A percentile compares a stretch with the other conserved stretches of the same genome.
Conservation (phyloP, 2,329 filamentous ascomycete genomes). For the Alternaria consortialis region DNA sequence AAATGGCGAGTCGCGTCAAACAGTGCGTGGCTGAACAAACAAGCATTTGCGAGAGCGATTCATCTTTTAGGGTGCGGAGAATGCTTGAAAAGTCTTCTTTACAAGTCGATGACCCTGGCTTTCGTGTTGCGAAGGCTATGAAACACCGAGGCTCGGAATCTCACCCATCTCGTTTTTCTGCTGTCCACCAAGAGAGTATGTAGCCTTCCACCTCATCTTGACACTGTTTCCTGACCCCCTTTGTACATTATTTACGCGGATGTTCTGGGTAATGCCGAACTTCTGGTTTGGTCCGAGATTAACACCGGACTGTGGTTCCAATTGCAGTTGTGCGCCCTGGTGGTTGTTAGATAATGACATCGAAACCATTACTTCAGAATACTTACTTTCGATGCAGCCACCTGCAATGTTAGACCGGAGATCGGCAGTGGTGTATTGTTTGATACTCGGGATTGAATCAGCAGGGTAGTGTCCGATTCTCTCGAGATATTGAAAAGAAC, state of each 20-base stretch:
- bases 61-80: not conserved
- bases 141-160: slow-evolving; percentile 79
- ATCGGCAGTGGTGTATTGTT: slow-evolving; percentile 78
- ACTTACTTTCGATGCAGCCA: slow-evolving; percentile 88
- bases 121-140: slow-evolving; percentile 54
- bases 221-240: slow-evolving; percentile 77
- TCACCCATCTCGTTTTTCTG: slow-evolving; percentile 82
- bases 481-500: slow-evolving; percentile 78
- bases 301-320: slow-evolving; percentile 86
- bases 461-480: slow-evolving; percentile 65
- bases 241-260: slow-evolving; percentile 79
- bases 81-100: slow-evolving; percentile 6
- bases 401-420: slow-evolving; percentile 84
- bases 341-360: slow-evolving; percentile 16
- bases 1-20: not conserved
- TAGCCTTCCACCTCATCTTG: slow-evolving; percentile 88
- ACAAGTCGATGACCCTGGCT: slow-evolving; percentile 5
- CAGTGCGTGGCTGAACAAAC: not conserved
- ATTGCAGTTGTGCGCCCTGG: slow-evolving; percentile 80
- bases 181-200: slow-evolving; percentile 75
- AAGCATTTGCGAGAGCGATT: not conserved
- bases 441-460: slow-evolving; percentile 81
- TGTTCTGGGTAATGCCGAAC: slow-evolving; percentile 82
- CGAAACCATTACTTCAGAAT: not conserved
- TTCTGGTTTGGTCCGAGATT: slow-evolving; percentile 75